Conservation (phyloP, 2,329 filamentous ascomycete genomes). For the Parastagonospora avenae region DNA sequence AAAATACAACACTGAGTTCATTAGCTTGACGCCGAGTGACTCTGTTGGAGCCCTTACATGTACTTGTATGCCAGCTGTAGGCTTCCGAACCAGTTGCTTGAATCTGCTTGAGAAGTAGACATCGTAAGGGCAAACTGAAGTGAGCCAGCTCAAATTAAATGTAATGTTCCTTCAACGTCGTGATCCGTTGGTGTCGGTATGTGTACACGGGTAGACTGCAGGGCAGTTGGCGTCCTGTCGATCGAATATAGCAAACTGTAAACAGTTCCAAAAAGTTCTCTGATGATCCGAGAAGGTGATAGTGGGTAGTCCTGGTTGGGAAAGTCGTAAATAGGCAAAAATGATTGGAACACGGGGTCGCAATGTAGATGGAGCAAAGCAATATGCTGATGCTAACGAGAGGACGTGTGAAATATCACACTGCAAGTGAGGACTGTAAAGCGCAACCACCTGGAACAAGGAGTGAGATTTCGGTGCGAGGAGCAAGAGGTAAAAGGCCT, state of each 20-base stretch:
- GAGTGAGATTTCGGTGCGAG: conserved; percentile 19
- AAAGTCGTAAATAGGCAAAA: conserved; percentile 23
- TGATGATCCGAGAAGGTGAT: not conserved
- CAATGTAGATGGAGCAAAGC: conserved; percentile 4
- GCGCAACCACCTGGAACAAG: conserved; percentile 26
- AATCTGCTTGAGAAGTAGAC: conserved; percentile 6
- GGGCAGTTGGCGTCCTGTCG: not conserved
- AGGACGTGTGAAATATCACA: conserved; percentile 44
- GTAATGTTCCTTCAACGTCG: not conserved
- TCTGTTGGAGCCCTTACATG: conserved; percentile 26
- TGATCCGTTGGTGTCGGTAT: not conserved
- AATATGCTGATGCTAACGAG: conserved; percentile 27
- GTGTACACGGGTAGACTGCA: not conserved
- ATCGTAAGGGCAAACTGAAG: conserved; percentile 17
- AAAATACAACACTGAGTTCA: conserved; percentile 40
- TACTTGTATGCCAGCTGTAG: conserved; percentile 47
- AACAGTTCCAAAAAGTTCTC: not conserved
- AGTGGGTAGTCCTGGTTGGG: conserved; percentile 1
- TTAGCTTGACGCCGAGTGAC: conserved; percentile 5
- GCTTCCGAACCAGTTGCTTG: conserved; percentile 39
- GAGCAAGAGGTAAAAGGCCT: conserved; percentile 34
- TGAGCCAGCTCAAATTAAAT: not conserved
- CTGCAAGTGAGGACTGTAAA: conserved; percentile 27
- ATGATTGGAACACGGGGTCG: conserved; percentile 15
- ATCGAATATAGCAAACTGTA: not conserved